These are phyloP conservation scores for Chaetothyriales sp. DNA, from an alignment of 2,329 filamentous ascomycete species.

Conservation along the genomic window DNA sequence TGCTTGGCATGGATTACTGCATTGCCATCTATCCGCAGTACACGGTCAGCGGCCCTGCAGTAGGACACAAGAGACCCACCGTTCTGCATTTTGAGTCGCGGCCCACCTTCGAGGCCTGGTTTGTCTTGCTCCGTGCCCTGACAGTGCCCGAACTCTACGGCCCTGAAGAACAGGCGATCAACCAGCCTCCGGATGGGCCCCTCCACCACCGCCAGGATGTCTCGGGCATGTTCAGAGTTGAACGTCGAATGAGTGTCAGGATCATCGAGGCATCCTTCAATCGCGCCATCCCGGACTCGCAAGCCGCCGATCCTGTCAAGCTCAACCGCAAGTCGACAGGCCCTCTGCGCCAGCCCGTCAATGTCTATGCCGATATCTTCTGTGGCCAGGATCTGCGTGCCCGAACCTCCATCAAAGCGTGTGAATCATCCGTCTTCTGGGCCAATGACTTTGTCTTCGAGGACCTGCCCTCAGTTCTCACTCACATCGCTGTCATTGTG, in stretches of 20 bases:
- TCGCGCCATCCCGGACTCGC: constrained; percentile 7
- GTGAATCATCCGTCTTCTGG: constrained; percentile 36
- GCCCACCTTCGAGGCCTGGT: constrained; percentile 94
- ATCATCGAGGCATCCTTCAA: constrained; percentile 49
- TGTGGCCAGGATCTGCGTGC: constrained; percentile 36
- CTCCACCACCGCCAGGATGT: constrained; percentile 20
- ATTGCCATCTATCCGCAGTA: constrained; percentile 94
- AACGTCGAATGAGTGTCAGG: constrained; percentile 45
- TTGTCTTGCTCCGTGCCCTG: constrained; percentile 79
- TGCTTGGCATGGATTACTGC: constrained; percentile 84
- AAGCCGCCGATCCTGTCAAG: constrained; percentile 6
- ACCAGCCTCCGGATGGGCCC: not conserved
- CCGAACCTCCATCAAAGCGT: constrained; percentile 35
- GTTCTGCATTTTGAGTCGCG: constrained; percentile 78
- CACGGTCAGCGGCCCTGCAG: constrained; percentile 55
- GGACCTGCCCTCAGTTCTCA: constrained; percentile 35
- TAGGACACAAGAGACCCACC: constrained; percentile 71
- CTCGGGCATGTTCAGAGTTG: constrained; percentile 53
- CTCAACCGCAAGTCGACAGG: constrained; percentile 14
- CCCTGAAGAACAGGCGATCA: constrained; percentile 34
- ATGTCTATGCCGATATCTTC: constrained; percentile 36
- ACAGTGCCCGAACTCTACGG: constrained; percentile 84
- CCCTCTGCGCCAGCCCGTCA: constrained; percentile 21
- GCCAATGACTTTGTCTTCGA: constrained; percentile 35
- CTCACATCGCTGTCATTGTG: constrained; percentile 32